Conservation (phyloP, 2,329 filamentous ascomycete species). For the Venturia effusa region DNA sequence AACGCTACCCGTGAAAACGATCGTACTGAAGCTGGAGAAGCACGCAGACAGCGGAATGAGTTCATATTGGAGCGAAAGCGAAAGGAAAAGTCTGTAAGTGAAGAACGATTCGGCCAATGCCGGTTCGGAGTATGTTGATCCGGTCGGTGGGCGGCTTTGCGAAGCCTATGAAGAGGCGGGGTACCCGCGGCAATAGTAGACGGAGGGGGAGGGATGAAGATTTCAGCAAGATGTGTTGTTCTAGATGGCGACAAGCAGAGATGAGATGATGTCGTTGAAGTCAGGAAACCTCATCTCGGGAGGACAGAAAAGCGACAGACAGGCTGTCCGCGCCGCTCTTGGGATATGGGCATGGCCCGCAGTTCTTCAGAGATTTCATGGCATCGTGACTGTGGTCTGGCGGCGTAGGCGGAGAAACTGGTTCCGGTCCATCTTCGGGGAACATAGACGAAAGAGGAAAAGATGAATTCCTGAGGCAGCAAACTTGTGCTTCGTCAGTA, state of each 20-base stretch:
- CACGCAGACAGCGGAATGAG: constrained; percentile 7
- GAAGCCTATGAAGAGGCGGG: neutral
- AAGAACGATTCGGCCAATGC: neutral
- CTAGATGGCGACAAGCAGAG: neutral
- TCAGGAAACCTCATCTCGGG: neutral
- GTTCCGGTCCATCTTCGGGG: neutral
- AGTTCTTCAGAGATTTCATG: neutral
- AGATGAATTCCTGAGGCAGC: neutral
- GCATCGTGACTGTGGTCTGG: neutral
- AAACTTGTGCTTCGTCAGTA: too few relatives aligned
- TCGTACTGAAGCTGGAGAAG: neutral
- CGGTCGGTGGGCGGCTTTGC: neutral
- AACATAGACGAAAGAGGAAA: neutral
- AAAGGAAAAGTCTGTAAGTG: neutral
- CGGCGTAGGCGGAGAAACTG: neutral
- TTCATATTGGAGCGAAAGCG: neutral
- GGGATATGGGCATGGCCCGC: neutral
- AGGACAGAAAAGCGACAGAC: neutral
- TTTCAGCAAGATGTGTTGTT: neutral
- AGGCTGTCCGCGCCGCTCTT: neutral
- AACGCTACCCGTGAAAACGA: constrained; percentile 1
- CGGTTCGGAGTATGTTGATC: neutral
- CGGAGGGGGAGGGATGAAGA: neutral
- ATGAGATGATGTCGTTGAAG: neutral
- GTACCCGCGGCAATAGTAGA: constrained; percentile 1